These are phyloP conservation scores for Fagopyrum tataricum DNA, from an alignment of 148 eudicot species.

Conservation along the genomic window DNA sequence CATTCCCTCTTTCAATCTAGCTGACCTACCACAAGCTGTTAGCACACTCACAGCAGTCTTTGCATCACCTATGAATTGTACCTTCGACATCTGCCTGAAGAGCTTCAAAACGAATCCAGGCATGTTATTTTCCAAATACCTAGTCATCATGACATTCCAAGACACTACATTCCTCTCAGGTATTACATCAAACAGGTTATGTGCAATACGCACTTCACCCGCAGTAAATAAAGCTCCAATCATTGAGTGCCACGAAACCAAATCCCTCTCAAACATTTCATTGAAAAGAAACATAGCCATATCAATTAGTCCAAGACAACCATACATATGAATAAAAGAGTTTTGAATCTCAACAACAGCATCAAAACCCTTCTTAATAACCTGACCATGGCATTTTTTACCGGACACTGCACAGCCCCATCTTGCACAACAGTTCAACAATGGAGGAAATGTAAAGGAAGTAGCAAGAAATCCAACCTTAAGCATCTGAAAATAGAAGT, in stretches of 20 bases:
- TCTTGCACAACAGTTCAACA: conserved; percentile 60
- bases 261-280: conserved; percentile 44
- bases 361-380: conserved; percentile 57
- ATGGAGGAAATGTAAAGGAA: conserved; percentile 56
- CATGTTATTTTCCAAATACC: conserved; percentile 45
- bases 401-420: conserved; percentile 26
- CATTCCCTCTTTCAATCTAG: conserved; percentile 59
- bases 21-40: conserved; percentile 67
- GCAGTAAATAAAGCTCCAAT: conserved; percentile 43
- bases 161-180: conserved; percentile 56
- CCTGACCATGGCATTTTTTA: conserved; percentile 57
- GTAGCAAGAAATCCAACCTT: conserved; percentile 46
- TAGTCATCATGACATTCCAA: conserved; percentile 60
- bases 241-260: conserved; percentile 58
- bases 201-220: conserved; percentile 45
- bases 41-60: conserved; percentile 45
- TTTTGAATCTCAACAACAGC: conserved; percentile 45
- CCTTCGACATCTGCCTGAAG: conserved; percentile 51
- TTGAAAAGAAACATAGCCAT: conserved; percentile 39
- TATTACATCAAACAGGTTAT: conserved; percentile 50
- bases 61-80: conserved; percentile 30
- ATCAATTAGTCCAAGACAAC: conserved; percentile 43
- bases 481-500: conserved; percentile 49
- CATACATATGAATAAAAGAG: conserved; percentile 70
- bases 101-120: conserved; percentile 59